Percentiles rank a stretch among this genome's conserved stretches.
Evolutionary conservation across 768 basidiomycete genomes (phyloP).

Genomic region (Boletus reticuloceps): DNA sequence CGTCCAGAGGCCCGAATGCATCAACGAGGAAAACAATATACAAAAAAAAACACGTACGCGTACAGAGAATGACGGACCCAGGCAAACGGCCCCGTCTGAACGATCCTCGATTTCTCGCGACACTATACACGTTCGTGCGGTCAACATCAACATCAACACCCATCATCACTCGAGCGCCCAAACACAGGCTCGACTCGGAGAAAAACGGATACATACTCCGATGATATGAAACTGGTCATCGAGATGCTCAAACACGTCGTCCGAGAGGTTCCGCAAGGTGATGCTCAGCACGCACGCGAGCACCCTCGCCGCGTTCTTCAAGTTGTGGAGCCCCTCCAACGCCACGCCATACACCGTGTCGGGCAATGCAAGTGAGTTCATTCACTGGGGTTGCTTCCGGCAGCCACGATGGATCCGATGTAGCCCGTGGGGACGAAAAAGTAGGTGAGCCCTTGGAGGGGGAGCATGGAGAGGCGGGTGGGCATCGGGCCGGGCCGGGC

Average conservation of each 20-base stretch:
- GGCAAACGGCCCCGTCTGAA: conserved; percentile 16
- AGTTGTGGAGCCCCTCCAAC: background rate
- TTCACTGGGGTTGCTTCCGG: conserved; percentile 1
- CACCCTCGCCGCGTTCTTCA: background rate
- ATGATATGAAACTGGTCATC: conserved; percentile 3
- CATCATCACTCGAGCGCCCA: too few relatives aligned
- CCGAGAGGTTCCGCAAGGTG: background rate
- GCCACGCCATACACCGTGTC: background rate
- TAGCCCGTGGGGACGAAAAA: background rate
- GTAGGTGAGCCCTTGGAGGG: background rate
- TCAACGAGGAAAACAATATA: background rate
- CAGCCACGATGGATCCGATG: background rate
- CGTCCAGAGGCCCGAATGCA: background rate
- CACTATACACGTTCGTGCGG: background rate
- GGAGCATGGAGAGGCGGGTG: background rate
- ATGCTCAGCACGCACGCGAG: background rate
- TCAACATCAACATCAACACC: too few relatives aligned
- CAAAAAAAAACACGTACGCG: background rate
- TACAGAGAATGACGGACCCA: conserved; percentile 14
- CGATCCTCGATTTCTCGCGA: conserved; percentile 9
- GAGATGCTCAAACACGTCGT: conserved; percentile 1
- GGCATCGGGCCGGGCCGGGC: background rate
- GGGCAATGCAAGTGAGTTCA: background rate
- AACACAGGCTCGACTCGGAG: background rate
- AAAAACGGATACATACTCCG: background rate